Conservation (phyloP, 2,329 filamentous ascomycete genomes). For the Aspergillus sp. region DNA sequence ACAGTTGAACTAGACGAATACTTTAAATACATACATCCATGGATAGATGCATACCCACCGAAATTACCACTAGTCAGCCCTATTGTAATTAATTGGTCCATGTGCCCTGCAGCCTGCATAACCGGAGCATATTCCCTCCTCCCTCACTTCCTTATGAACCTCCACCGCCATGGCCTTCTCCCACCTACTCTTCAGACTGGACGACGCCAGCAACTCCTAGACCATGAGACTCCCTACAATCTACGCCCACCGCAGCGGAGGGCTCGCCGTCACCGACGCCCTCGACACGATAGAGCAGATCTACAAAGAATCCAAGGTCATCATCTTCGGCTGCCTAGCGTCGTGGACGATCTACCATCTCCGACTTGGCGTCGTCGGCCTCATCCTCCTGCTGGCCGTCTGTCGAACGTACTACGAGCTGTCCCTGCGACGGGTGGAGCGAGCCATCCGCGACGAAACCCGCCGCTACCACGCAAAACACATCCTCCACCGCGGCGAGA, state of each 20-base stretch:
- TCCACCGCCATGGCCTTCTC: slow-evolving; percentile 5
- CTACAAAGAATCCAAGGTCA: slow-evolving; percentile 15
- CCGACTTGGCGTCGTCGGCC: slow-evolving; percentile 9
- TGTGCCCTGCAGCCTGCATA: not conserved
- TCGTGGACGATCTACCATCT: slow-evolving; percentile 15
- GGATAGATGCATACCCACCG: not conserved
- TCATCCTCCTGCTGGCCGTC: slow-evolving; percentile 12
- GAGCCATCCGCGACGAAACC: slow-evolving; percentile 12
- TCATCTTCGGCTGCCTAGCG: slow-evolving; percentile 12
- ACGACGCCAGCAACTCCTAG: not conserved
- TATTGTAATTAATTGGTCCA: not conserved
- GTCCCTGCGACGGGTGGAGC: slow-evolving; percentile 10
- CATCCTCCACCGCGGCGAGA: slow-evolving; percentile 9
- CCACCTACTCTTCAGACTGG: too few species aligned
- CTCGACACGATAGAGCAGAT: slow-evolving; percentile 10
- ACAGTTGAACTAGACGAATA: too few species aligned
- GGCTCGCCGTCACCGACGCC: not conserved
- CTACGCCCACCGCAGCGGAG: not conserved
- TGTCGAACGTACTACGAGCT: slow-evolving; percentile 14
- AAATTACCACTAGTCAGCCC: not conserved
- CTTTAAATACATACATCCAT: too few species aligned
- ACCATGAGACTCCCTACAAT: not conserved
- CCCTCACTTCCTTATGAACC: not conserved
- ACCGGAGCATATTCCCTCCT: not conserved
- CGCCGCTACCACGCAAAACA: slow-evolving; percentile 11